phyloP scores from a whole-genome alignment of 257 asterid species.

The Nicotiana obtusifolia region DNA sequence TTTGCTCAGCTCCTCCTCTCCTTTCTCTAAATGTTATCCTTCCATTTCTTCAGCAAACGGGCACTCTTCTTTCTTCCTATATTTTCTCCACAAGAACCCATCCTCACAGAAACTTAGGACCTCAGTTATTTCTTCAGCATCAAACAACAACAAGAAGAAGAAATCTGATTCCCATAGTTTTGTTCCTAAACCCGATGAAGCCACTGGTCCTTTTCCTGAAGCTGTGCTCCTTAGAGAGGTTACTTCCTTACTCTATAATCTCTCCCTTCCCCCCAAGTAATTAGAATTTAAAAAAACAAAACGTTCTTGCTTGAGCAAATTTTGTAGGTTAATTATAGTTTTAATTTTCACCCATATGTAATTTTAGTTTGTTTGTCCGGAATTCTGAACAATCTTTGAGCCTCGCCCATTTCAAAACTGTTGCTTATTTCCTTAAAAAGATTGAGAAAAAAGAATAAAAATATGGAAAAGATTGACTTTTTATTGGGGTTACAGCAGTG shows the following conservation, averaged over 20 bases:
- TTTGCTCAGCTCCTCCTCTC: not conserved
- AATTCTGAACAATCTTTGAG: not conserved
- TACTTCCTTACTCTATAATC: not conserved
- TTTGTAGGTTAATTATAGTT: not conserved
- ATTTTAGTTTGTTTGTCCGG: not conserved
- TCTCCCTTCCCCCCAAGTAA: not conserved
- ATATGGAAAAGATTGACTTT: not conserved
- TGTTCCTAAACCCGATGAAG: constrained; percentile 65
- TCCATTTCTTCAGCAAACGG: constrained; percentile 25
- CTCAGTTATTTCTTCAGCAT: constrained; percentile 36
- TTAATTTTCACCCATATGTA: not conserved
- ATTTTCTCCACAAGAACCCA: constrained; percentile 9
- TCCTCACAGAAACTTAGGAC: constrained; percentile 20
- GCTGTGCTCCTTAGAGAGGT: constrained; percentile 80
- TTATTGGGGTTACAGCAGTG: not conserved
- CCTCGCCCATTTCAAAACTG: not conserved
- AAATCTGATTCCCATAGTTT: constrained; percentile 57
- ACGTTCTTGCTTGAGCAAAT: not conserved
- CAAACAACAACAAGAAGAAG: constrained; percentile 31
- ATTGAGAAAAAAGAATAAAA: too few species aligned
- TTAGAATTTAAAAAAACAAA: not conserved
- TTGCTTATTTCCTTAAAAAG: not conserved
- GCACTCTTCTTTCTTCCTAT: constrained; percentile 13
- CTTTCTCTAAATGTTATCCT: not conserved
- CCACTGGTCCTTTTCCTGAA: constrained; percentile 88